Evolutionary conservation across 345 rosid species (phyloP).

Genomic region (Clarkia xantiana): DNA sequence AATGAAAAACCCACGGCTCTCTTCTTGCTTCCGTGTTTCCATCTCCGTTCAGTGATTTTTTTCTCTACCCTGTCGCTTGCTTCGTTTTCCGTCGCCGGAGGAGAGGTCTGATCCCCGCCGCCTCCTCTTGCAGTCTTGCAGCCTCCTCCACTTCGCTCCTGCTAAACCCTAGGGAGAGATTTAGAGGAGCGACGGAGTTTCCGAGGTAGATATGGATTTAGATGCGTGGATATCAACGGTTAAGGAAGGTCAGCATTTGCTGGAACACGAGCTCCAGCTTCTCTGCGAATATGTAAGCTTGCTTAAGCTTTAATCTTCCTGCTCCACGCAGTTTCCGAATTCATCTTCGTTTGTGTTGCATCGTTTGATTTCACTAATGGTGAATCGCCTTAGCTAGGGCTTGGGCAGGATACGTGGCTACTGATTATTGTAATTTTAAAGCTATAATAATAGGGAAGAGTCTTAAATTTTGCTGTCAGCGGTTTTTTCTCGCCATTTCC

Average conservation of each 20-base stretch:
- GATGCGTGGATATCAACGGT: slow-evolving; percentile 94
- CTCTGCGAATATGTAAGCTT: slow-evolving; percentile 76
- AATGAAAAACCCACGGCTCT: no score
- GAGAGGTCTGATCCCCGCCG: no score
- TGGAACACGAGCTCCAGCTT: slow-evolving; percentile 92
- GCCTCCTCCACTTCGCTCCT: no score
- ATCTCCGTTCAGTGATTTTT: neutral
- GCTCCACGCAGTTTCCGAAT: neutral
- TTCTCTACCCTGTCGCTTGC: neutral
- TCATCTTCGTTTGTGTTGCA: neutral
- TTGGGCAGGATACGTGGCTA: neutral
- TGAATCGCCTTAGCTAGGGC: neutral
- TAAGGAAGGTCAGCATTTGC: slow-evolving; percentile 81
- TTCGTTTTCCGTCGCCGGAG: neutral
- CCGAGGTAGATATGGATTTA: slow-evolving; percentile 55
- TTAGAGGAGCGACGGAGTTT: neutral
- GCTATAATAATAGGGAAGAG: no score
- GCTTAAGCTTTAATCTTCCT: slow-evolving; percentile 1
- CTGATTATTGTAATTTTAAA: no score
- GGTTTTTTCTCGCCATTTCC: no score
- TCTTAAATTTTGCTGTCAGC: no score
- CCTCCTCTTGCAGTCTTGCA: no score
- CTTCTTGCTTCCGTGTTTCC: neutral
- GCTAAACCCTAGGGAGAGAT: neutral
- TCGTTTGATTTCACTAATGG: no score